These are phyloP conservation scores for Przewalskia tangutica DNA, from an alignment of 257 asterid species.

Conservation along the genomic window DNA sequence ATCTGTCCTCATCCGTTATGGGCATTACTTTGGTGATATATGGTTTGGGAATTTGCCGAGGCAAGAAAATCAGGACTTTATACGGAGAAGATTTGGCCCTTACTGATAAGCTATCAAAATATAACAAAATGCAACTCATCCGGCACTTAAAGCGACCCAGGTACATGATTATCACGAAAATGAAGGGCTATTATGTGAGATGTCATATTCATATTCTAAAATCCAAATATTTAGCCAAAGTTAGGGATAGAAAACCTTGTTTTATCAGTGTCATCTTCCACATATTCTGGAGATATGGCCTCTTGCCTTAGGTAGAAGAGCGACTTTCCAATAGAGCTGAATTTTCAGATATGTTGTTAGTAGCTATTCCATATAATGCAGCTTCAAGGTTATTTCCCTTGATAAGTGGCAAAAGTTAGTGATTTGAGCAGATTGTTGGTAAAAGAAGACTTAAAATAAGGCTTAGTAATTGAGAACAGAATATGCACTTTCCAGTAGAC, in stretches of 20 bases:
- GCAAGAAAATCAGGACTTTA: neutral
- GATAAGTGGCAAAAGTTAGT: neutral
- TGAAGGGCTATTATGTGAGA: neutral
- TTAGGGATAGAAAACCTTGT: neutral
- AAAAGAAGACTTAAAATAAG: neutral
- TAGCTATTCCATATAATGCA: neutral
- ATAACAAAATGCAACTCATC: neutral
- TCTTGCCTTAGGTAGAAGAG: neutral
- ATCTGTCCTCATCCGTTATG: too few species aligned
- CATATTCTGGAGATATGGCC: neutral
- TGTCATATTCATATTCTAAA: neutral
- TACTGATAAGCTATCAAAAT: neutral
- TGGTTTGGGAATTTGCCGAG: neutral
- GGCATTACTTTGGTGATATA: neutral
- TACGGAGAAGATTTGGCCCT: neutral
- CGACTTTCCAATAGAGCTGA: neutral
- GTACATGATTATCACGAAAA: neutral
- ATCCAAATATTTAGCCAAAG: neutral
- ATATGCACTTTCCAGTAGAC: neutral
- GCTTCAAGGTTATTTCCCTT: neutral
- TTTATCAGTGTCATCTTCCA: neutral
- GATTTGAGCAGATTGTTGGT: neutral
- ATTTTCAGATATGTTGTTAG: neutral
- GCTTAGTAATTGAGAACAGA: neutral
- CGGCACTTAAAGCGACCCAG: neutral